These are phyloP conservation scores for Zygoascus bituminiphila DNA, from an alignment of 805 yeast genomes.

Conservation along the genomic window DNA sequence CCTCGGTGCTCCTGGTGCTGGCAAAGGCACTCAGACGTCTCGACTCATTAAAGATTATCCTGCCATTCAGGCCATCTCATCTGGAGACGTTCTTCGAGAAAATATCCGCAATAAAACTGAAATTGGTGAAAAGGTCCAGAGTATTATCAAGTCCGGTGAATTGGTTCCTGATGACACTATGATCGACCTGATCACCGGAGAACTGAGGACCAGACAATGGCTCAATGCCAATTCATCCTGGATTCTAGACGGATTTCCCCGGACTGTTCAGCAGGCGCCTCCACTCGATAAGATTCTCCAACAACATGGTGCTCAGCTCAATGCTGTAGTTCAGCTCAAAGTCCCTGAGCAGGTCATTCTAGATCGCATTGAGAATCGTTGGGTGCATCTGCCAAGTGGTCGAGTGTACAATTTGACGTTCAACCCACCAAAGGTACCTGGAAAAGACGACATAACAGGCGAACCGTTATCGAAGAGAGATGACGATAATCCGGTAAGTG, in stretches of 20 bases:
- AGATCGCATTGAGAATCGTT: conserved; percentile 73
- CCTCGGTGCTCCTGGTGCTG: conserved; percentile 93
- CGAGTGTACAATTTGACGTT: conserved; percentile 78
- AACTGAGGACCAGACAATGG: conserved; percentile 39
- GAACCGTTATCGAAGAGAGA: conserved; percentile 72
- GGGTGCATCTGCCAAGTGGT: conserved; percentile 80
- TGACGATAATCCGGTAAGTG: conserved; percentile 61
- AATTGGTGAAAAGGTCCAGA: conserved; percentile 46
- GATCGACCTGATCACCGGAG: conserved; percentile 47
- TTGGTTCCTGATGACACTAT: conserved; percentile 68
- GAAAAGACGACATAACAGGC: conserved; percentile 82
- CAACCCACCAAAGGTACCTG: conserved; percentile 80
- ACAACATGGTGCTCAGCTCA: conserved; percentile 38
- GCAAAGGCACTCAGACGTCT: conserved; percentile 84
- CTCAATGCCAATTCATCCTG: conserved; percentile 44
- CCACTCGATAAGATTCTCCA: conserved; percentile 40
- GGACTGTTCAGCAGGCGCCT: conserved; percentile 67
- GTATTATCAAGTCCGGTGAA: conserved; percentile 51
- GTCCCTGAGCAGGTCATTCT: conserved; percentile 82
- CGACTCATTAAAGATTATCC: conserved; percentile 50
- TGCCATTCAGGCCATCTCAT: conserved; percentile 50
- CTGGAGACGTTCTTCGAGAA: conserved; percentile 74
- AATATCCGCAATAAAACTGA: conserved; percentile 50
- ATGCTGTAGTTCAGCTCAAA: conserved; percentile 74
- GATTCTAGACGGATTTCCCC: conserved; percentile 88